These are phyloP conservation scores for Ophiostoma perfectum DNA, from an alignment of 2,329 filamentous ascomycete species.

Conservation along the genomic window DNA sequence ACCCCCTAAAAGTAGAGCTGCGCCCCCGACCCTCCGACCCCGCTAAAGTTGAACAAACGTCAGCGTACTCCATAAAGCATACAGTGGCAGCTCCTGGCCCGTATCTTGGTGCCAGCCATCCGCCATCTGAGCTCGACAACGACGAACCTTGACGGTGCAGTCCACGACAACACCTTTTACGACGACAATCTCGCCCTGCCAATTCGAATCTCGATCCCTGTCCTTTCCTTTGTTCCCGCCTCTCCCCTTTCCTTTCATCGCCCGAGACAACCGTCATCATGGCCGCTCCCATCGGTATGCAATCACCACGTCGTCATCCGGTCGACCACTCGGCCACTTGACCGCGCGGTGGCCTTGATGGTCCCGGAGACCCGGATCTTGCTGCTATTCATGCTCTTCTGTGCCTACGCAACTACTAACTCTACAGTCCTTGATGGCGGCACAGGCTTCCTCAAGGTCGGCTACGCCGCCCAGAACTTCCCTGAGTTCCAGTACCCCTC, in stretches of 20 bases:
- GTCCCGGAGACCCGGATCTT: no score
- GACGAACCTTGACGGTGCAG: slow-evolving; percentile 8
- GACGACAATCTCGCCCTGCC: neutral
- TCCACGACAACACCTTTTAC: neutral
- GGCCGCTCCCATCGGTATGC: slow-evolving; percentile 51
- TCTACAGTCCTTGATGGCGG: slow-evolving; percentile 94
- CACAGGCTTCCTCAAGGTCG: slow-evolving; percentile 99
- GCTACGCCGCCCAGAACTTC: slow-evolving; percentile 99
- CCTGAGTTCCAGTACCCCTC: slow-evolving; percentile 98
- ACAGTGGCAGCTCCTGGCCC: neutral
- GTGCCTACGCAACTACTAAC: neutral
- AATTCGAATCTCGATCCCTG: neutral
- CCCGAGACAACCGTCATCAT: slow-evolving; percentile 33
- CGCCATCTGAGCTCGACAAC: slow-evolving; percentile 15
- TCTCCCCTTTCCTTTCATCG: neutral
- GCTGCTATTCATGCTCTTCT: neutral
- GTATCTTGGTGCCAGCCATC: neutral
- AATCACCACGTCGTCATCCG: neutral
- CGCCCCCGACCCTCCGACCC: slow-evolving; percentile 20
- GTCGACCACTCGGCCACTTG: neutral
- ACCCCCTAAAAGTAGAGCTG: slow-evolving; percentile 20
- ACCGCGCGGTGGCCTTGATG: no score
- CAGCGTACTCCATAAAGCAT: slow-evolving; percentile 7
- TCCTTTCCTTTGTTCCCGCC: slow-evolving; percentile 1
- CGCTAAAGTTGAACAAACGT: slow-evolving; percentile 21